A percentile compares a stretch with the other conserved stretches of the same genome.
Evolutionary conservation across 441 rosid species (phyloP).

Genomic region (Eutrema salsugineum): DNA sequence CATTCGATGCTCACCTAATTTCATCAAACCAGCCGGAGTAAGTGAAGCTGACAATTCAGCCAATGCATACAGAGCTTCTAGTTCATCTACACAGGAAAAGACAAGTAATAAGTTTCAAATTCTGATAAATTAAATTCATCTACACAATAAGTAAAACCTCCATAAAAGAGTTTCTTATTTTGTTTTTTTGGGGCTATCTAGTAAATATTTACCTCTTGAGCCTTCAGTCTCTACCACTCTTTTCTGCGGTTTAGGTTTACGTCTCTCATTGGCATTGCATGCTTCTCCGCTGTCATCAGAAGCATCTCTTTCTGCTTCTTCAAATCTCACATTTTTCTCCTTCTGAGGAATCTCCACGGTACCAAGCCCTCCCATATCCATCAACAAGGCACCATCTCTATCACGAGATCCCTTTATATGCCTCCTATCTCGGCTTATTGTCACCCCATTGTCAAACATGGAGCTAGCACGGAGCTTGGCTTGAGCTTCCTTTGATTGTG

Average conservation of each 20-base stretch:
- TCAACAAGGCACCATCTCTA: constrained; percentile 43
- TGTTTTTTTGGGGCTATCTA: constrained; percentile 41
- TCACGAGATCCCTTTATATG: constrained; percentile 36
- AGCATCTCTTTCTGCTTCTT: constrained; percentile 42
- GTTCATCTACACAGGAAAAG: constrained; percentile 51
- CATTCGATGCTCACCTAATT: constrained; percentile 61
- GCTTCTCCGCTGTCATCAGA: constrained; percentile 85
- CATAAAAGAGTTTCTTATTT: constrained; percentile 47
- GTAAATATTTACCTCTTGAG: constrained; percentile 44
- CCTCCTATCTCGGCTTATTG: constrained; percentile 41
- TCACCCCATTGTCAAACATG: constrained; percentile 37
- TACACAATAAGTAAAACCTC: constrained; percentile 31
- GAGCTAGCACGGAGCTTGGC: constrained; percentile 41
- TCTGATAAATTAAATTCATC: not conserved
- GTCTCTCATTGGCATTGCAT: constrained; percentile 68
- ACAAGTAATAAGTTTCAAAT: constrained; percentile 13
- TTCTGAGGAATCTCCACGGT: constrained; percentile 56
- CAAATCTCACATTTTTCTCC: constrained; percentile 55
- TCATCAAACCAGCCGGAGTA: constrained; percentile 49
- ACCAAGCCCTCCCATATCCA: constrained; percentile 60
- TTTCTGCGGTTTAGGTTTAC: constrained; percentile 32
- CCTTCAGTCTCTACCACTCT: constrained; percentile 43
- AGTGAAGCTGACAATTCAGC: constrained; percentile 51
- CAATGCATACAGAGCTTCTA: constrained; percentile 73
- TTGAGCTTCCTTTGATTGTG: constrained; percentile 42